These are phyloP conservation scores for Ustilago cynodontis DNA, from an alignment of 1,284 basidiomycete genomes.

Conservation along the genomic window DNA sequence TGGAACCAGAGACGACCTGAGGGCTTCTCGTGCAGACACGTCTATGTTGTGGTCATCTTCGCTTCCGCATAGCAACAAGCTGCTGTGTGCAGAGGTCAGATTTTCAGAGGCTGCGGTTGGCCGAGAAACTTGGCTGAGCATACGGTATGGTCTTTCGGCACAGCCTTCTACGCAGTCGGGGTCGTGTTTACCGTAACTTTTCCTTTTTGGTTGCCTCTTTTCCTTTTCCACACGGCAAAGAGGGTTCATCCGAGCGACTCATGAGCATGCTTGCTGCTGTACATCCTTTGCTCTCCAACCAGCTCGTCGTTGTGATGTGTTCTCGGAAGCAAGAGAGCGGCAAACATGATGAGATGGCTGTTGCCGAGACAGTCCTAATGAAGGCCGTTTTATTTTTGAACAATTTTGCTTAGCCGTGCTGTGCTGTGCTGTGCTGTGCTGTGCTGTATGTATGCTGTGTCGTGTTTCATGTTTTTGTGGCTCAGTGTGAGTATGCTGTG, in stretches of 20 bases:
- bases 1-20: no score
- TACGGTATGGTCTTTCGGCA: constrained; percentile 18
- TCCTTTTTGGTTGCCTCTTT: not conserved
- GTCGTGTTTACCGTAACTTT: not conserved
- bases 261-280: no score
- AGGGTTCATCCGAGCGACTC: constrained; percentile 3
- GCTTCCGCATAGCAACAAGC: no score
- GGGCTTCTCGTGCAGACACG: no score
- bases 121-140: constrained; percentile 6
- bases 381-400: not conserved
- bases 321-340: not conserved
- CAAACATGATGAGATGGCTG: not conserved
- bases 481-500: constrained; percentile 4
- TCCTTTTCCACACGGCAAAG: constrained; percentile 4
- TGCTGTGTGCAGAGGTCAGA: no score
- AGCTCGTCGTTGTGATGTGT: no score
- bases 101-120: no score
- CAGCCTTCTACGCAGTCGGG: constrained; percentile 5
- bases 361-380: constrained; percentile 3
- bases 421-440: constrained; percentile 8
- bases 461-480: not conserved
- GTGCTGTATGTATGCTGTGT: constrained; percentile 12
- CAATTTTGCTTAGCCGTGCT: constrained; percentile 11
- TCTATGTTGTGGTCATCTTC: no score
- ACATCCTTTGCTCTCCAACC: no score